These are phyloP conservation scores for Kregervanrija pseudodelftensis DNA, from an alignment of 805 yeast species.

Conservation along the genomic window DNA sequence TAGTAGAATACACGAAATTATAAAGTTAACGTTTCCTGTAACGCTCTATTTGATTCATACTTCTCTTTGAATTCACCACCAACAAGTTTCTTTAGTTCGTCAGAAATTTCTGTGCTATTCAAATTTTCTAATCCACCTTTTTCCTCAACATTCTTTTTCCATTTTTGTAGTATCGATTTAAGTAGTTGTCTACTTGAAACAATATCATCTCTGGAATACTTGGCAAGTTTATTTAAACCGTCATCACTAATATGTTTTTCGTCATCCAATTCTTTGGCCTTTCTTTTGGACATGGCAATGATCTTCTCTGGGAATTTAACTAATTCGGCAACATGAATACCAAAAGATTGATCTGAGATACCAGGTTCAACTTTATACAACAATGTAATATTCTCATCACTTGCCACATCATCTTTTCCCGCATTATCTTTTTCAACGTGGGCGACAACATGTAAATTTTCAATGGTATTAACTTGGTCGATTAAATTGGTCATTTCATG, in stretches of 20 bases:
- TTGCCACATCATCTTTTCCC: slow-evolving; percentile 17
- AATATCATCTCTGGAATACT: slow-evolving; percentile 47
- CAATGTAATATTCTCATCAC: slow-evolving; percentile 67
- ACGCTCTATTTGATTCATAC: slow-evolving; percentile 12
- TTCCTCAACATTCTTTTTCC: slow-evolving; percentile 44
- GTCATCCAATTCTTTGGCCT: slow-evolving; percentile 80
- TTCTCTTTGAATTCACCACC: slow-evolving; percentile 14
- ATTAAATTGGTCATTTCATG: slow-evolving; percentile 87
- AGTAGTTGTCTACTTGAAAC: slow-evolving; percentile 46
- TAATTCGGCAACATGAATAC: slow-evolving; percentile 95
- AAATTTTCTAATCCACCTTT: slow-evolving; percentile 35
- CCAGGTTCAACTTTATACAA: slow-evolving; percentile 94
- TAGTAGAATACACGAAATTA: slow-evolving; percentile 2
- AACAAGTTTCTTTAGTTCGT: slow-evolving; percentile 32
- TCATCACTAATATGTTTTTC: slow-evolving; percentile 32
- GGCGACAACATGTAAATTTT: slow-evolving; percentile 88
- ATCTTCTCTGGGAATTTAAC: slow-evolving; percentile 90
- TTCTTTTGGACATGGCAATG: slow-evolving; percentile 90
- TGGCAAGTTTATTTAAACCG: slow-evolving; percentile 37
- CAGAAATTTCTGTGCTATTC: slow-evolving; percentile 35
- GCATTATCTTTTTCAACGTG: slow-evolving; percentile 52
- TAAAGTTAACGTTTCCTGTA: slow-evolving; percentile 19
- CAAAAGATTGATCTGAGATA: slow-evolving; percentile 92
- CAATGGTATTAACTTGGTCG: slow-evolving; percentile 53
- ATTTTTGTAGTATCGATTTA: slow-evolving; percentile 41